Percentiles rank a stretch among this genome's conserved stretches.
Conservation (phyloP, 2,329 filamentous ascomycete genomes). For the Diaporthe sp. region DNA sequence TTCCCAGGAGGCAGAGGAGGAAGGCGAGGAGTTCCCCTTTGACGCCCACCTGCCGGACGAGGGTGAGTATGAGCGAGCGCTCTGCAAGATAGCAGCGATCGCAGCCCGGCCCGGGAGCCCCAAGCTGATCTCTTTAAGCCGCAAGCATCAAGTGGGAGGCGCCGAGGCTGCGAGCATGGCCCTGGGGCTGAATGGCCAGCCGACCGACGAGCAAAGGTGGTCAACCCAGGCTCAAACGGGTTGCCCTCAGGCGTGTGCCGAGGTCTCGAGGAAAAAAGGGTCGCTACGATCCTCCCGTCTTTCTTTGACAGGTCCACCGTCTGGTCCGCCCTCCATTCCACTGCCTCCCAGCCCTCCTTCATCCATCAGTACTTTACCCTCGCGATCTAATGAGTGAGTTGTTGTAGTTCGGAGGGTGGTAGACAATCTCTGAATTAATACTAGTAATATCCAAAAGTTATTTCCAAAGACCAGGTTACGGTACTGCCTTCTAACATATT, state of each 20-base stretch:
- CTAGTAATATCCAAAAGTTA: too few relatives aligned
- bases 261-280: not conserved
- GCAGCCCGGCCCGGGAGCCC: not conserved
- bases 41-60: not conserved
- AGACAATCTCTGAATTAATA: not conserved
- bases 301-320: slow-evolving; percentile 3
- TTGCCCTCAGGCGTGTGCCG: not conserved
- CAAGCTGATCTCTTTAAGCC: not conserved
- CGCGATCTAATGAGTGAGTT: not conserved
- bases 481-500: not conserved
- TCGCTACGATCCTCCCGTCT: not conserved
- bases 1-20: not conserved
- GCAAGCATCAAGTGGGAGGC: not conserved
- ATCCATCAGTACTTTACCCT: not conserved
- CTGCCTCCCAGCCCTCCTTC: slow-evolving; percentile 15
- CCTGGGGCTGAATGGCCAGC: not conserved
- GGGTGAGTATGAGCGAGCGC: not conserved
- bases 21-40: not conserved
- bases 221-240: slow-evolving; percentile 14
- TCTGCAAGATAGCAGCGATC: slow-evolving; percentile 7
- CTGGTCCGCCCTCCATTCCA: slow-evolving; percentile 2
- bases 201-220: not conserved
- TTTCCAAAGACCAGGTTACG: not conserved
- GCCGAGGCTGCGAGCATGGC: too few relatives aligned
- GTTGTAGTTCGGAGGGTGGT: not conserved